phyloP scores from a whole-genome alignment of 202 grass and related monocot genomes.

The Hordeum pubiflorum region DNA sequence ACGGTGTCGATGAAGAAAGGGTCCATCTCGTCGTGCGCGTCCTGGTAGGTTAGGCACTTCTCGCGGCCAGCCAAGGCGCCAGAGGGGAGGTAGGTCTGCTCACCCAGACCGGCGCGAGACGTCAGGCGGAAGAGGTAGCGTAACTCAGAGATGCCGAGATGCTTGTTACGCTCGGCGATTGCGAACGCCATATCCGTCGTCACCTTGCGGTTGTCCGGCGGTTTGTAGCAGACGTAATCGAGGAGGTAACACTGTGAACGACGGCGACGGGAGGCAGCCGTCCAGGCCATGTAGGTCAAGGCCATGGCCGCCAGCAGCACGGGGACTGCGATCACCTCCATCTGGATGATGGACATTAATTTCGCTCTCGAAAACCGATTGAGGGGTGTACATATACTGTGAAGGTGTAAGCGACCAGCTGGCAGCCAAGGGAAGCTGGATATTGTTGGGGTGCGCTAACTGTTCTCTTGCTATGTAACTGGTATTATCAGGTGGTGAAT shows the following conservation, averaged over 20 bases:
- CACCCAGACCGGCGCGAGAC: slow-evolving; percentile 41
- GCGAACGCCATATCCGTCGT: neutral
- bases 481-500: no score
- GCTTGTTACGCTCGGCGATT: slow-evolving; percentile 22
- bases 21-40: no score
- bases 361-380: no score
- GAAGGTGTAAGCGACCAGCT: no score
- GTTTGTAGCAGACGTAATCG: no score
- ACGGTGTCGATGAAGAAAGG: neutral
- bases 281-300: slow-evolving; percentile 12
- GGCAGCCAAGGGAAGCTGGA: no score
- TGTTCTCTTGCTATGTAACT: no score
- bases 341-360: neutral
- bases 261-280: neutral
- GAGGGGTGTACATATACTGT: no score
- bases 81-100: slow-evolving; percentile 33
- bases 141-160: slow-evolving; percentile 13
- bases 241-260: no score
- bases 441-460: no score
- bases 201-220: slow-evolving; percentile 24
- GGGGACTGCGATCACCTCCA: slow-evolving; percentile 21
- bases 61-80: slow-evolving; percentile 38
- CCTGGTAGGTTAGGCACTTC: slow-evolving; percentile 10
- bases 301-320: neutral
- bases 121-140: slow-evolving; percentile 42